phyloP scores from a whole-genome alignment of 2,329 filamentous ascomycete genomes.

The Scedosporium aurantiacum region DNA sequence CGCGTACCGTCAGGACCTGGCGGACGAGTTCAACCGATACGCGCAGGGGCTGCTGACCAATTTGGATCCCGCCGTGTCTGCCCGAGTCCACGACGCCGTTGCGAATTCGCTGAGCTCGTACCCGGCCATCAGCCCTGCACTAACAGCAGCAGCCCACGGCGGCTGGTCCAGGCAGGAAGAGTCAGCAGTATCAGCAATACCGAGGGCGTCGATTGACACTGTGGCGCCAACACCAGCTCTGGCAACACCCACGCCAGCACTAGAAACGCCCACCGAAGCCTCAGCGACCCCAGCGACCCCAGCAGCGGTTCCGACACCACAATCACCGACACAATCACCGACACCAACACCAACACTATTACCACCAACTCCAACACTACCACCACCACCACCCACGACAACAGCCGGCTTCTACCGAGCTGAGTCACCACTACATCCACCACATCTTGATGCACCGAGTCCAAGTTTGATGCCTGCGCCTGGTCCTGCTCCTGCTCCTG shows the following conservation, averaged over 20 bases:
- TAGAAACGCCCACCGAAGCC: slow-evolving; percentile 19
- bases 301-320: neutral
- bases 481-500: neutral
- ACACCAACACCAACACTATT: slow-evolving; percentile 13
- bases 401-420: neutral
- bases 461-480: neutral
- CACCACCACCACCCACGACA: slow-evolving; percentile 14
- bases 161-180: slow-evolving; percentile 11
- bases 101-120: slow-evolving; percentile 32
- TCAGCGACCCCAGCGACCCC: slow-evolving; percentile 13
- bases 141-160: slow-evolving; percentile 16
- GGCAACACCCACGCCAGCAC: slow-evolving; percentile 19
- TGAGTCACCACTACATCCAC: slow-evolving; percentile 2
- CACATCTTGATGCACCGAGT: neutral
- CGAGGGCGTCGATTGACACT: slow-evolving; percentile 10
- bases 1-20: slow-evolving; percentile 45
- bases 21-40: slow-evolving; percentile 44
- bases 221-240: slow-evolving; percentile 15
- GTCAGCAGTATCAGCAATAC: neutral
- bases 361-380: neutral
- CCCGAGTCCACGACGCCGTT: slow-evolving; percentile 34
- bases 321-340: slow-evolving; percentile 9
- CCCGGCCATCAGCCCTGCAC: slow-evolving; percentile 30
- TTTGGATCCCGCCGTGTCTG: slow-evolving; percentile 33
- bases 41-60: slow-evolving; percentile 37